Evolutionary conservation across 805 yeast genomes (phyloP).

Genomic region (Metschnikowia noctiluminum): DNA sequence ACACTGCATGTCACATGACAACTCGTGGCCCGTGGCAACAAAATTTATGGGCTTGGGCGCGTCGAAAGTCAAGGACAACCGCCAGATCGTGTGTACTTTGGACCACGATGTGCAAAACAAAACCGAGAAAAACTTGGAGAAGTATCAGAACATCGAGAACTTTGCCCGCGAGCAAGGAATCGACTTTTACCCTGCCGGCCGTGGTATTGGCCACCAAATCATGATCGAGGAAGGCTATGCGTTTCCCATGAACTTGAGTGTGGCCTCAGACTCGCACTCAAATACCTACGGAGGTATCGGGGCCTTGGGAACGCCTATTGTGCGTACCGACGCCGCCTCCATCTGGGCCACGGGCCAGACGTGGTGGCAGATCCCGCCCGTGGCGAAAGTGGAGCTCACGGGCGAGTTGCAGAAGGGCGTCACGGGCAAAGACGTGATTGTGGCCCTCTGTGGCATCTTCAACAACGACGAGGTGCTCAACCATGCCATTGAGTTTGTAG

Average conservation of each 20-base stretch:
- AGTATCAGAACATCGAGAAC: constrained; percentile 82
- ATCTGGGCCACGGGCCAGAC: constrained; percentile 99
- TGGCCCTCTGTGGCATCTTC: constrained; percentile 90
- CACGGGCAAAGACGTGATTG: constrained; percentile 95
- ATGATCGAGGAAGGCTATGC: constrained; percentile 99
- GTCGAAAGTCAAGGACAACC: constrained; percentile 69
- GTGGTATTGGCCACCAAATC: constrained; percentile 98
- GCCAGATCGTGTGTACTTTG: constrained; percentile 92
- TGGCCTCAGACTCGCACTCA: constrained; percentile 97
- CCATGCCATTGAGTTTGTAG: constrained; percentile 92
- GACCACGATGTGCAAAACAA: constrained; percentile 98
- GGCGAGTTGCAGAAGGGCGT: constrained; percentile 84
- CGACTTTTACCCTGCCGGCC: constrained; percentile 97
- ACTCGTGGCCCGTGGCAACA: constrained; percentile 98
- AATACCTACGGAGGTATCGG: constrained; percentile 98
- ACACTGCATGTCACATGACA: constrained; percentile 99
- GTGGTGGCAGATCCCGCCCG: constrained; percentile 99
- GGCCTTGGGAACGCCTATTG: constrained; percentile 93
- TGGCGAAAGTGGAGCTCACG: constrained; percentile 83
- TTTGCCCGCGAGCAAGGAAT: constrained; percentile 90
- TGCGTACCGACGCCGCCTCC: constrained; percentile 97
- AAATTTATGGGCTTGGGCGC: constrained; percentile 96
- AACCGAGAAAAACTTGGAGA: constrained; percentile 79
- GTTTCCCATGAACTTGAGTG: constrained; percentile 87
- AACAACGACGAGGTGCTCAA: constrained; percentile 90